Base-by-base conservation (phyloP, 345 rosid genomes). In the Eucalyptus guilfoylei region DNA sequence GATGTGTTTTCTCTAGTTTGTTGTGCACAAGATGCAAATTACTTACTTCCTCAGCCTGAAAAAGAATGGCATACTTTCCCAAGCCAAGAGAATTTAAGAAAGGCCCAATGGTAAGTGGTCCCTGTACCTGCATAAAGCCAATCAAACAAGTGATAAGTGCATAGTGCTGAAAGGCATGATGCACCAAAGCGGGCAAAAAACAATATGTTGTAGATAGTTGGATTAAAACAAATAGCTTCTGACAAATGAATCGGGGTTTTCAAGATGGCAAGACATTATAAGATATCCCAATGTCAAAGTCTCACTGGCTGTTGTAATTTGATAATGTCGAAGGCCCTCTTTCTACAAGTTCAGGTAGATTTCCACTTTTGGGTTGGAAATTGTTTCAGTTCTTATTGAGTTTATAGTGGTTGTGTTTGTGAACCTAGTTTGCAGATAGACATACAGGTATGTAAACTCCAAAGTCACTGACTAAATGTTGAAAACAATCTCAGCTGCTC, bases 21-120 rank as follows among this genome's bases (percentile, higher is more conserved):
- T 28, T n/a, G 60, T 49, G 64, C 45, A 21, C 83, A 45, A 87
- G 32, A 45, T 80, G 86, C 40, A 14, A 85, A 89, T 50, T 85
- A 91, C 96, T 95, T 88, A 95, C 96, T 90, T 95, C 96, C 90
- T 95, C 96, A 67, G 93, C 95, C 88, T 81, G 92, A 88, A 95
- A 94, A 86, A 2, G 32, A 86, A 92, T 64, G 67, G 67, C 90
- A 80, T 95, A 95, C 91, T 95, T 92, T 86, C 90, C 93, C 91
- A 95, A 91, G 86, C 93, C 95, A 88, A 95, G 93, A 76, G 95
- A 93, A 80, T 93, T 89, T 92, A 95, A 90, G 47, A 95, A 93
- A 80, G 87, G 48, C 42, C 91, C 67, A 88, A 94, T 90, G 55
- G 90, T 90, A 30, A 88, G 87, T 87, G 91, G 87, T 90, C 91